Evolutionary conservation across 768 basidiomycete genomes (phyloP).

Genomic region (Agrocybe pediades): DNA sequence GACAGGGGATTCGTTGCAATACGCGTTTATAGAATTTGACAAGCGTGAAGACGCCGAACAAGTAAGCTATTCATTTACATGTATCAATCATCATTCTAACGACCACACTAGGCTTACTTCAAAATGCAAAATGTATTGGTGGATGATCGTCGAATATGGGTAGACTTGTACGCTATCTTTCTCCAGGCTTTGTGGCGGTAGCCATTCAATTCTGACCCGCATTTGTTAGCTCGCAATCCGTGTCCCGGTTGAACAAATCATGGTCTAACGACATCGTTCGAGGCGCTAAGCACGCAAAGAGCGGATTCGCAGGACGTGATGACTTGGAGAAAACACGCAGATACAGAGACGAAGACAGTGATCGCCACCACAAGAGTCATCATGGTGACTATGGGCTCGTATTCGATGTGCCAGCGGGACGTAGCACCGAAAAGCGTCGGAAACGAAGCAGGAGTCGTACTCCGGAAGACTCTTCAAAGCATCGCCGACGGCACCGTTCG

Average conservation of each 20-base stretch:
- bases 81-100: slow-evolving; percentile 8
- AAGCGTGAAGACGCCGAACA: slow-evolving; percentile 92
- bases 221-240: slow-evolving; percentile 80
- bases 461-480: slow-evolving; percentile 28
- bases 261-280: slow-evolving; percentile 82
- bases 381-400: slow-evolving; percentile 72
- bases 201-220: slow-evolving; percentile 17
- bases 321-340: slow-evolving; percentile 73
- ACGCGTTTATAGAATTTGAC: slow-evolving; percentile 98
- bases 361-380: slow-evolving; percentile 6
- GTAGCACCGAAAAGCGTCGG: slow-evolving; percentile 37
- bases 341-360: slow-evolving; percentile 54
- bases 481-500: slow-evolving; percentile 37
- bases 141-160: slow-evolving; percentile 98
- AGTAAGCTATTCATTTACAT: slow-evolving; percentile 42
- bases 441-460: slow-evolving; percentile 58
- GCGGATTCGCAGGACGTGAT: slow-evolving; percentile 65
- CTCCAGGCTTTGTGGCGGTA: not conserved
- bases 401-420: slow-evolving; percentile 63
- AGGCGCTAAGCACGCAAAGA: slow-evolving; percentile 37
- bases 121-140: slow-evolving; percentile 99
- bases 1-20: slow-evolving; percentile 95
- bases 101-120: slow-evolving; percentile 78
- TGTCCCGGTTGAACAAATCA: slow-evolving; percentile 77
- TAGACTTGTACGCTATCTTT: slow-evolving; percentile 81